Conservation (phyloP, 2,329 filamentous ascomycete genomes). For the Alternaria atra region DNA sequence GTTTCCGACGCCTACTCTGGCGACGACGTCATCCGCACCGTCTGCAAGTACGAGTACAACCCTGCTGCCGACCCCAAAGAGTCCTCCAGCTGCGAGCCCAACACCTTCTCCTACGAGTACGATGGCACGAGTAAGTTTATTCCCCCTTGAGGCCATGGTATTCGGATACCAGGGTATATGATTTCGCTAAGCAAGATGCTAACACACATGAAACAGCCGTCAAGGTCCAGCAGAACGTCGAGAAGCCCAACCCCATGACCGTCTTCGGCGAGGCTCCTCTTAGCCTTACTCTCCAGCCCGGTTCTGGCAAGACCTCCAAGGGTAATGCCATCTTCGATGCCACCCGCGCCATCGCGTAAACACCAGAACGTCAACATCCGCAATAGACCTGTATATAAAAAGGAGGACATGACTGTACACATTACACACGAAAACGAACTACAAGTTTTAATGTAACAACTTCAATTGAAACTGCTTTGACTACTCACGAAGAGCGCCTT, state of each 20-base stretch:
- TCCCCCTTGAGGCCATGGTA: background rate
- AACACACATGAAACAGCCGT: conserved; percentile 8
- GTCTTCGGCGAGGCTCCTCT: conserved; percentile 20
- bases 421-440: background rate
- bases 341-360: conserved; percentile 19
- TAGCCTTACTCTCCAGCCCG: background rate
- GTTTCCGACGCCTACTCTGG: conserved; percentile 13
- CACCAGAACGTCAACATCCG: rapidly evolving
- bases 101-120: conserved; percentile 11
- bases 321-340: conserved; percentile 16
- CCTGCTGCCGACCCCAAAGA: background rate
- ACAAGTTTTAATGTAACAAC: background rate
- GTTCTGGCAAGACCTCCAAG: background rate
- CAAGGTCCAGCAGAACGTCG: conserved; percentile 17
- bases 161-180: background rate
- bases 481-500: background rate
- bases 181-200: background rate
- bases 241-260: conserved; percentile 15
- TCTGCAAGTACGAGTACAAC: conserved; percentile 7
- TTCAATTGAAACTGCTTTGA: conserved; percentile 2
- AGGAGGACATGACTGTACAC: background rate
- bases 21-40: conserved; percentile 5
- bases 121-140: conserved; percentile 17
- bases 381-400: background rate
- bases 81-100: conserved; percentile 3